Percentiles rank a stretch among this genome's conserved stretches.
phyloP scores from a whole-genome alignment of 2,329 filamentous ascomycete species.

The Fusarium sterilihyphosum region DNA sequence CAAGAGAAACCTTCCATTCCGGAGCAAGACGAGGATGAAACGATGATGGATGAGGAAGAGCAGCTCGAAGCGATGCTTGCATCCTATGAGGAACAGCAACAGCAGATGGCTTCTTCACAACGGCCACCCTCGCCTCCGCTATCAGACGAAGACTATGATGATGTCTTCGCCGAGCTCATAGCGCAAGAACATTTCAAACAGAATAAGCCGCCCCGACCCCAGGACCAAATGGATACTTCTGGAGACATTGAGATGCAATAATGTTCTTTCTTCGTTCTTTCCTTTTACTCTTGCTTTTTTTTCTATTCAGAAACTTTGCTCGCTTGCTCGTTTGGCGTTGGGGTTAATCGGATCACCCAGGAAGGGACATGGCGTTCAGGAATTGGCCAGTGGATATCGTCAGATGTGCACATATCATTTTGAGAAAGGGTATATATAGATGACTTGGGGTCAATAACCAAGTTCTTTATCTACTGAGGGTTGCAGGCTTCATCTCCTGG shows the following conservation, averaged over 20 bases:
- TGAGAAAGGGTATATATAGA: constrained; percentile 45
- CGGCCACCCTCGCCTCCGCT: constrained; percentile 50
- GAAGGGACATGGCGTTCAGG: constrained; percentile 35
- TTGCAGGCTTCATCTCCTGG: constrained; percentile 70
- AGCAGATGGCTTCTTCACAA: constrained; percentile 32
- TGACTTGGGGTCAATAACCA: constrained; percentile 35
- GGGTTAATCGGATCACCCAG: constrained; percentile 19
- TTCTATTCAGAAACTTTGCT: neutral
- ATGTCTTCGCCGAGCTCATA: constrained; percentile 62
- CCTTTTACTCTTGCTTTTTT: neutral
- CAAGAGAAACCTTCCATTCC: constrained; percentile 38
- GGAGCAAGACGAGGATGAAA: constrained; percentile 53
- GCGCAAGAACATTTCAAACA: constrained; percentile 44
- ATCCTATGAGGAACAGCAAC: constrained; percentile 53
- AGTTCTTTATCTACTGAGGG: constrained; percentile 60
- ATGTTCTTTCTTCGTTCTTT: neutral
- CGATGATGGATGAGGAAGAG: constrained; percentile 67
- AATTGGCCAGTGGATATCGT: constrained; percentile 29
- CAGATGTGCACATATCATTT: constrained; percentile 38
- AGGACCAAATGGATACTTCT: constrained; percentile 60
- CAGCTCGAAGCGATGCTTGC: constrained; percentile 68
- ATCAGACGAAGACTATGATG: constrained; percentile 70
- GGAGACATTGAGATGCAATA: constrained; percentile 42
- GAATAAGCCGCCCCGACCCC: constrained; percentile 29
- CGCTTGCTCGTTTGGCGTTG: constrained; percentile 33